phyloP scores from a whole-genome alignment of 2,329 filamentous ascomycete species.

The Neofusicoccum kwambonambiense region DNA sequence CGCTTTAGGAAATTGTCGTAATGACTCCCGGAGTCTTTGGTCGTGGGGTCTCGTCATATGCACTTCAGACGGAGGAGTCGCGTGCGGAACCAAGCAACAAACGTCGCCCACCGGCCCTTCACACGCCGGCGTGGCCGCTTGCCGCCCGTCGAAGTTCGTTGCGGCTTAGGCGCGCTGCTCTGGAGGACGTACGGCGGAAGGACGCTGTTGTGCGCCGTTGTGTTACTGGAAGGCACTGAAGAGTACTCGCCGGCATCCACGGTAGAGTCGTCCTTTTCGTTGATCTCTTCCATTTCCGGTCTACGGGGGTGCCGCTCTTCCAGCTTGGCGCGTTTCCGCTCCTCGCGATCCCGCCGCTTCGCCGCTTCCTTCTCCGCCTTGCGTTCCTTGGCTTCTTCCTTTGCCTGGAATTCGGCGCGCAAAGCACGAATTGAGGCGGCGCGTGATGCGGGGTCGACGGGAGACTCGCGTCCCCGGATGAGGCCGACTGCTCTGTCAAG shows the following conservation, averaged over 20 bases:
- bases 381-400: conserved; percentile 57
- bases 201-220: conserved; percentile 1
- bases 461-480: conserved; percentile 49
- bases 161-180: conserved; percentile 32
- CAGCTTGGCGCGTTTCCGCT: conserved; percentile 43
- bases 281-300: conserved; percentile 37
- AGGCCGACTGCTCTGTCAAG: conserved; percentile 57
- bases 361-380: conserved; percentile 54
- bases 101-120: conserved; percentile 52
- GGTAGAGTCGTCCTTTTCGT: conserved; percentile 25
- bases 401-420: conserved; percentile 58
- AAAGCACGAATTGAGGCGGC: conserved; percentile 57
- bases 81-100: conserved; percentile 58
- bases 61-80: conserved; percentile 50
- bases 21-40: conserved; percentile 8
- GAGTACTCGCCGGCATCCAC: conserved; percentile 39
- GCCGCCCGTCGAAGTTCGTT: conserved; percentile 30
- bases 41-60: conserved; percentile 25
- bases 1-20: conserved; percentile 12
- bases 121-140: conserved; percentile 36
- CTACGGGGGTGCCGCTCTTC: conserved; percentile 42
- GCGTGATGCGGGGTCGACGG: conserved; percentile 51
- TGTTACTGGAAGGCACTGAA: conserved; percentile 25
- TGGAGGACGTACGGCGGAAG: conserved; percentile 10
- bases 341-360: conserved; percentile 42